A percentile compares a stretch with the other conserved stretches of the same genome.
Conservation (phyloP, 179 eudicot genomes). For the Amaranthus tricolor region DNA sequence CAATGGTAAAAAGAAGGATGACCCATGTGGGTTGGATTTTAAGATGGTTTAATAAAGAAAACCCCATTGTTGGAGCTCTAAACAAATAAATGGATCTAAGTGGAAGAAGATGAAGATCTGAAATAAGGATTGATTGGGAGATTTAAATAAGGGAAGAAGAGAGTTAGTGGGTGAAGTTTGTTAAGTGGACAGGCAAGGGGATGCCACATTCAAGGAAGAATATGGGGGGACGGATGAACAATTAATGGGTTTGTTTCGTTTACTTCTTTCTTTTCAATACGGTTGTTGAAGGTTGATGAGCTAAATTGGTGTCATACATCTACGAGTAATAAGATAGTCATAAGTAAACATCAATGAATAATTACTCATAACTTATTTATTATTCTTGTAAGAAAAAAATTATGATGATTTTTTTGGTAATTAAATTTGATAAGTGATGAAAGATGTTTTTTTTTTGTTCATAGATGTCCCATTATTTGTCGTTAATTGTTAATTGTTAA, state of each 20-base stretch:
- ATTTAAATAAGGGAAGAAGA: constrained; percentile 7
- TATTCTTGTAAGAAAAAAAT: too few relatives aligned
- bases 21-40: constrained; percentile 35
- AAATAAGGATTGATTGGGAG: neutral
- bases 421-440: too few relatives aligned
- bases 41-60: constrained; percentile 22
- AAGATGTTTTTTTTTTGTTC: too few relatives aligned
- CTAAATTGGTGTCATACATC: neutral
- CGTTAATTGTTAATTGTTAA: too few relatives aligned
- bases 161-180: neutral
- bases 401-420: too few relatives aligned
- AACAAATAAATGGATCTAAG: constrained; percentile 9
- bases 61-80: constrained; percentile 20
- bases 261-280: neutral
- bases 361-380: too few relatives aligned
- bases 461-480: too few relatives aligned
- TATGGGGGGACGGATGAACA: constrained; percentile 24
- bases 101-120: neutral
- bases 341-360: too few relatives aligned
- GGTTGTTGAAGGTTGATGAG: constrained; percentile 37
- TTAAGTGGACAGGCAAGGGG: neutral
- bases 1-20: constrained; percentile 25
- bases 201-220: constrained; percentile 11
- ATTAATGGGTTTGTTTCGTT: constrained; percentile 3
- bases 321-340: too few relatives aligned